Conservation (phyloP, 1,139 yeast species). For the Hanseniaspora uvarum region DNA sequence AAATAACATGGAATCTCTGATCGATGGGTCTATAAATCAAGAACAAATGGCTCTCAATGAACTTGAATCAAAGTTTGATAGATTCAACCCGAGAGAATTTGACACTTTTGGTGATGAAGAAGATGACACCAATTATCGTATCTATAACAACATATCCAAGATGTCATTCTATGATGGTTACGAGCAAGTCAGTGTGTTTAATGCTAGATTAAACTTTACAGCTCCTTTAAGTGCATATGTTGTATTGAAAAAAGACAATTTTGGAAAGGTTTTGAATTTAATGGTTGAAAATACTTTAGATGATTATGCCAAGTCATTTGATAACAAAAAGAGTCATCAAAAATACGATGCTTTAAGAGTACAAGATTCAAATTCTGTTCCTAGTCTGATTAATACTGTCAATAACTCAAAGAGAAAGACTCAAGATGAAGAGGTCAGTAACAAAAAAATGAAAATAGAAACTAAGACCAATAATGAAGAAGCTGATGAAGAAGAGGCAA, state of each 20-base stretch:
- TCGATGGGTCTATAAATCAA: slow-evolving; percentile 10
- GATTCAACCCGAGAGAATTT: slow-evolving; percentile 13
- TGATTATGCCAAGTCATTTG: slow-evolving; percentile 16
- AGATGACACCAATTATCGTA: slow-evolving; percentile 6
- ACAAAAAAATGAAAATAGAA: slow-evolving; percentile 1
- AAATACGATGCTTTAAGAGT: slow-evolving; percentile 17
- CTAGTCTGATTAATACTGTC: slow-evolving; percentile 8
- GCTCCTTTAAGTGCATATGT: slow-evolving; percentile 29
- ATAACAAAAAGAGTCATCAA: slow-evolving; percentile 9
- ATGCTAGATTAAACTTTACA: slow-evolving; percentile 27
- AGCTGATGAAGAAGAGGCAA: slow-evolving; percentile 18
- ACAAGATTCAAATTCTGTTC: slow-evolving; percentile 12
- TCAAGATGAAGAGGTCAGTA: neutral
- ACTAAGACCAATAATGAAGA: neutral
- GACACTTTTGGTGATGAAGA: neutral
- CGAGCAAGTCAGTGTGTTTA: slow-evolving; percentile 28
- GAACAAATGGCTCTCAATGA: slow-evolving; percentile 11
- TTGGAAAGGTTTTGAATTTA: slow-evolving; percentile 32
- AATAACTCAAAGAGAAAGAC: slow-evolving; percentile 4
- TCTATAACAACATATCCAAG: slow-evolving; percentile 14
- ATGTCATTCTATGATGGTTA: slow-evolving; percentile 28
- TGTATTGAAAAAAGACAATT: slow-evolving; percentile 41
- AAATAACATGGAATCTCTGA: slow-evolving; percentile 11
- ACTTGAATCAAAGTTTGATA: slow-evolving; percentile 8
- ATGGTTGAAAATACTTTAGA: slow-evolving; percentile 24